Base-by-base conservation (phyloP, 441 rosid species). In the Bruguiera hainesii region DNA sequence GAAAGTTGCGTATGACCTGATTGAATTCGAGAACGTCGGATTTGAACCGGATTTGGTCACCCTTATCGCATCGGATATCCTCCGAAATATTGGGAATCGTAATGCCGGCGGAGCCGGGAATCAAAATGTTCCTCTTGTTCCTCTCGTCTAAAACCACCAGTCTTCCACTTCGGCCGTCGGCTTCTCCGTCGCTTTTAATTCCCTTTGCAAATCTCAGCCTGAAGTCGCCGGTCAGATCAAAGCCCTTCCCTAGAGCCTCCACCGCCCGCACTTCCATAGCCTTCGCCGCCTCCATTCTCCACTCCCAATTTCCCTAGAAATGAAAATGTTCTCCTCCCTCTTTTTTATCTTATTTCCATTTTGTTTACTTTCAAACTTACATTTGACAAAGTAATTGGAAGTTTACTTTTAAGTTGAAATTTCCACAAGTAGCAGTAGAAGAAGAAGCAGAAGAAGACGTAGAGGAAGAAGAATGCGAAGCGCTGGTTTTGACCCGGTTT, bases 1-100 rank as follows among this genome's bases (percentile, higher is more conserved):
- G 48, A 42, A 42, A 2, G 48, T 42, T 3, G 4, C 2, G 15
- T 42, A 2, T n/a, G 5, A 85, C 93, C 91, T 84, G 87, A 74
- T 79, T 86, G 82, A 86, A 88, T 55, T 88, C 81, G 39, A 88
- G 91, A 71, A 84, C 86, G 74, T 88, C 94, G 13, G 94, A 86
- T 76, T 81, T 84, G 79, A 80, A 84, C 29, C 94, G 84, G 65
- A 82, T 83, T 65, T 87, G 81, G 60, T 88, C 94, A 7, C 94
- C 94, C 76, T 84, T 86, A 73, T 86, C 91, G 56, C 83, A 79
- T 8, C 82, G 78, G 64, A 88, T 83, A 73, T 86, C 94, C 66
- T 81, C 82, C 21, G 91, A 72, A 61, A 88, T 87, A 58, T 55
- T 71, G 56, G 69, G 20, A 46, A 86, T 64, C 6, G 81, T 71